Evolutionary conservation across 768 basidiomycete species (phyloP), one percentile per base, ranked within the genome.

Genomic region (Xerocomus potaroensis): DNA sequence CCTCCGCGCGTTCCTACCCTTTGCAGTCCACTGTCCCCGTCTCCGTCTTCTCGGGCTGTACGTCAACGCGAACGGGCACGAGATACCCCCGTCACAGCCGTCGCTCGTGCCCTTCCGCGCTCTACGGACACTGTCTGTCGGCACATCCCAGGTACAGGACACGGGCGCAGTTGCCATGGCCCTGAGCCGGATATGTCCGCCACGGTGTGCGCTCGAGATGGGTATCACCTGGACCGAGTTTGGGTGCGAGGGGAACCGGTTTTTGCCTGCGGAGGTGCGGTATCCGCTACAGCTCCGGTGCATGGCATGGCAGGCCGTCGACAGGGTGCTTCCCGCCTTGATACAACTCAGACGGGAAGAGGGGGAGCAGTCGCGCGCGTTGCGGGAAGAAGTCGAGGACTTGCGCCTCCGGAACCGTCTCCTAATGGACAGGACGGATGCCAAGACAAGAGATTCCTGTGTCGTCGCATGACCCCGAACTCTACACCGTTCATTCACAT

Each of bases 111-210:
- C 59, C 1, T 67, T 67, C 27, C 3, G 22, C 15, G 43, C 51
- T 2, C 59, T 65, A 4, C 27, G 10, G 2, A 37, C 48, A 8
- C 37, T 84, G 10, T 71, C 71, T 14, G 62, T 82, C 51, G 81
- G 81, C 0, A 71, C 78, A 0, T 81, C 80, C 15, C 61, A 63
- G 41, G 71, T 79, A 22, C 38, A 56, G 2, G 70, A 78, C 12
- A 60, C 70, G 5, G 71, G 66, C 4, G 53, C 71, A 0, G 72
- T 76, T 24, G 72, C 81, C 15, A 67, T 77, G 10, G 81, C 77
- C 53, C 67, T 84, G 45, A 76, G 76, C 53, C 72, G 71, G 16
- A 54, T 84, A 4, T 72, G 74, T 30, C 77, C 80, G 0, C 53
- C 69, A 2, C 57, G 59, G 3, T 79, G 74, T 55, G 40, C 29